These are phyloP conservation scores for Penicillium argentinense DNA, from an alignment of 495 filamentous ascomycete species.

Conservation along the genomic window DNA sequence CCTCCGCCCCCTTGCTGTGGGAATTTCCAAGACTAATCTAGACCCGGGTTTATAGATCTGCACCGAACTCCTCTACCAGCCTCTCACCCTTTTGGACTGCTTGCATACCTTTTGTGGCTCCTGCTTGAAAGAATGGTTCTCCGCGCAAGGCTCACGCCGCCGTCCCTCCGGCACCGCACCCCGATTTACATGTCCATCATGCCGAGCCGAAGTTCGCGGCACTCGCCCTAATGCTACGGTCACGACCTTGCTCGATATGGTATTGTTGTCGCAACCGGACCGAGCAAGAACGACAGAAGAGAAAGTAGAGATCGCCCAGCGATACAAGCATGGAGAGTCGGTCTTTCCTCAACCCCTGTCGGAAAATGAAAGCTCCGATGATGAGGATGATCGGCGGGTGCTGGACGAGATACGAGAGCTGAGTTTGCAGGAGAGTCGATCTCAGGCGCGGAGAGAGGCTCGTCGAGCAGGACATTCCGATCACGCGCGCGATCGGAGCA, in stretches of 20 bases:
- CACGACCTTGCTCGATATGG: conserved; percentile 78
- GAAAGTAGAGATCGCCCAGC: conserved; percentile 63
- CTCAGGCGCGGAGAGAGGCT: conserved; percentile 32
- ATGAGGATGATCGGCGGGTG: conserved; percentile 65
- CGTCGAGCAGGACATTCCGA: conserved; percentile 29
- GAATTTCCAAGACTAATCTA: conserved; percentile 8
- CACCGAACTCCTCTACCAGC: conserved; percentile 92
- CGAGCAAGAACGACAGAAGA: conserved; percentile 65
- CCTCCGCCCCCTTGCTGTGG: neutral
- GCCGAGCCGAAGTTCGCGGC: conserved; percentile 78
- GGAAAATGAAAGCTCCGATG: conserved; percentile 21
- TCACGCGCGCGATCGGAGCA: conserved; percentile 12
- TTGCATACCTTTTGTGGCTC: conserved; percentile 96
- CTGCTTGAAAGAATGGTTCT: conserved; percentile 94
- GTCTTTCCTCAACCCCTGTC: conserved; percentile 42
- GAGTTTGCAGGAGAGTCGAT: conserved; percentile 64
- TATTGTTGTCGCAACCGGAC: conserved; percentile 69
- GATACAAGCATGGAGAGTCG: conserved; percentile 76
- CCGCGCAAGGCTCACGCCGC: conserved; percentile 53
- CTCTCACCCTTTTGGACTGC: conserved; percentile 93
- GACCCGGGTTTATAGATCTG: conserved; percentile 67
- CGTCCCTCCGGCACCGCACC: conserved; percentile 45
- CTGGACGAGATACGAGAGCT: conserved; percentile 67
- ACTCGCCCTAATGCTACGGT: conserved; percentile 83
- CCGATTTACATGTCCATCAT: conserved; percentile 85